Evolutionary conservation across 805 yeast genomes (phyloP).

Genomic region (Yarrowia hollandica): DNA sequence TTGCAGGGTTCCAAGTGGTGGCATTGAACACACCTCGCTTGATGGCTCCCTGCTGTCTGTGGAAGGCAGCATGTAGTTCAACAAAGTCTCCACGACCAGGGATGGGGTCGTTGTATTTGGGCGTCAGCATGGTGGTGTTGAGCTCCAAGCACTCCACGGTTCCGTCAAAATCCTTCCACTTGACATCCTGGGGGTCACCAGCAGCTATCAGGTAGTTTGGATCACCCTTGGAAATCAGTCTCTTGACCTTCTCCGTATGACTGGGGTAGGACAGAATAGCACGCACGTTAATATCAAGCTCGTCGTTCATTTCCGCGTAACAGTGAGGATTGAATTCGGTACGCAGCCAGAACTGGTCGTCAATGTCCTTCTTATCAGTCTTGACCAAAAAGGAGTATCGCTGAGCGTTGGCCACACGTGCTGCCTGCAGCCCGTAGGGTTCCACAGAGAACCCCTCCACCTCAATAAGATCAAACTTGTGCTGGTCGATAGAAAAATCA

Average conservation of each 20-base stretch:
- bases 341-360: constrained; percentile 46
- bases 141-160: constrained; percentile 38
- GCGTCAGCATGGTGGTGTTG: constrained; percentile 35
- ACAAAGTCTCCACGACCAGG: constrained; percentile 41
- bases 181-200: constrained; percentile 17
- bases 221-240: constrained; percentile 16
- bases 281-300: constrained; percentile 41
- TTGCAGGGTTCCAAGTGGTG: constrained; percentile 34
- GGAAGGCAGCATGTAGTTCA: constrained; percentile 40
- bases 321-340: constrained; percentile 45
- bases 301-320: constrained; percentile 42
- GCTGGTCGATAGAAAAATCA: constrained; percentile 40
- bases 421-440: constrained; percentile 36
- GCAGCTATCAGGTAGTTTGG: neutral
- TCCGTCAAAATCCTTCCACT: constrained; percentile 36
- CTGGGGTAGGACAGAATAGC: constrained; percentile 43
- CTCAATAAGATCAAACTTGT: constrained; percentile 39
- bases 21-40: constrained; percentile 40
- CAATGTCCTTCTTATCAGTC: constrained; percentile 33
- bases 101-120: constrained; percentile 34
- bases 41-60: constrained; percentile 42
- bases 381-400: constrained; percentile 68
- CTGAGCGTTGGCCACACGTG: constrained; percentile 67
- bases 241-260: constrained; percentile 30
- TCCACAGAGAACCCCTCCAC: constrained; percentile 41